A percentile compares a stretch with the other conserved stretches of the same genome.
phyloP scores from a whole-genome alignment of 805 yeast species.

The Brettanomyces sp. region DNA sequence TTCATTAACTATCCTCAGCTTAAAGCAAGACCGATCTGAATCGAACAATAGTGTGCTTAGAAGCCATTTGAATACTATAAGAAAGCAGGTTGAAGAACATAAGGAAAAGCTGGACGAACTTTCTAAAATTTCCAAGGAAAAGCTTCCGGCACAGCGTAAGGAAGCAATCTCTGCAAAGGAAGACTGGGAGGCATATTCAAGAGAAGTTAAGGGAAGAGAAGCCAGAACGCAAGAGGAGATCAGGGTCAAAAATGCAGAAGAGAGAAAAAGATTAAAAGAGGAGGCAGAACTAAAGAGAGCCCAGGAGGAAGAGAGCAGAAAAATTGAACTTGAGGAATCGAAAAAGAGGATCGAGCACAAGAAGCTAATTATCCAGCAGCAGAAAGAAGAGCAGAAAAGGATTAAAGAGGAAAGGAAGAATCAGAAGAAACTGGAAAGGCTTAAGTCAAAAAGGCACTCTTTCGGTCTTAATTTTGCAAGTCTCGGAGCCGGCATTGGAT shows the following conservation, averaged over 20 bases:
- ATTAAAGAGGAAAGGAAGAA: constrained; percentile 31
- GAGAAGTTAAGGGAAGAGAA: constrained; percentile 32
- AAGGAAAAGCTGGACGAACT: constrained; percentile 32
- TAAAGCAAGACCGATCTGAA: constrained; percentile 28
- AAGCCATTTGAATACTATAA: constrained; percentile 35
- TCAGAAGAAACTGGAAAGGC: constrained; percentile 23
- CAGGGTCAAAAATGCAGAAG: constrained; percentile 29
- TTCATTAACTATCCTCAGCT: constrained; percentile 24
- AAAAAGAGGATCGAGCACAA: constrained; percentile 17
- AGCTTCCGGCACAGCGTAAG: constrained; percentile 26
- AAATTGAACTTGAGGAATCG: constrained; percentile 25
- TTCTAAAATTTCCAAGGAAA: constrained; percentile 28
- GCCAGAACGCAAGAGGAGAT: constrained; percentile 38
- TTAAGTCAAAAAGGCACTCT: constrained; percentile 19
- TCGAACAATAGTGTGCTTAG: constrained; percentile 30
- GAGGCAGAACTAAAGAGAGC: constrained; percentile 27
- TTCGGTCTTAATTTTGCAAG: constrained; percentile 13
- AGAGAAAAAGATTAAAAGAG: constrained; percentile 31
- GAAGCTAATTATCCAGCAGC: constrained; percentile 24
- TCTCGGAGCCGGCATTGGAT: constrained; percentile 15
- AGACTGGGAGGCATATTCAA: constrained; percentile 38
- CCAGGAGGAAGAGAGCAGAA: constrained; percentile 20
- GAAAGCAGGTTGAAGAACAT: constrained; percentile 34
- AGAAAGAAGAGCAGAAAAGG: constrained; percentile 15
- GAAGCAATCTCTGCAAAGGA: constrained; percentile 32